A percentile compares a stretch with the other conserved stretches of the same genome.
Conservation (phyloP, 129 eudicot genomes). For the Apium graveolens region DNA sequence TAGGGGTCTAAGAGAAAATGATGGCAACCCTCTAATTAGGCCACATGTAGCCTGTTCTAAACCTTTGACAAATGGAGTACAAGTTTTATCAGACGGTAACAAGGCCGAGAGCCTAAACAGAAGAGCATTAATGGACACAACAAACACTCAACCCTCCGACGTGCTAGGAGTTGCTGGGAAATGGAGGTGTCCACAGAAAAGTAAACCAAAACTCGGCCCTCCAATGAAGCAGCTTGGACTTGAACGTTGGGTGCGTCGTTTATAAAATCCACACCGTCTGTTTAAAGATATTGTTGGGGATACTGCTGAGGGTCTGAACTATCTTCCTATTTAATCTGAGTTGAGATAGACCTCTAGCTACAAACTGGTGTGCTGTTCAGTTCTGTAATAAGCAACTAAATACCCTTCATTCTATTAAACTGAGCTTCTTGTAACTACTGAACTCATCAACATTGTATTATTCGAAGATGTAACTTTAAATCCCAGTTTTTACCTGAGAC, state of each 20-base stretch:
- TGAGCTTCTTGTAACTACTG: neutral
- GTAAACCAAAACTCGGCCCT: constrained; percentile 36
- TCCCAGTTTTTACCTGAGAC: neutral
- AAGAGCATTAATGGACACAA: constrained; percentile 44
- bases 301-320: neutral
- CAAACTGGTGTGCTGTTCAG: neutral
- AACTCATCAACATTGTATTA: neutral
- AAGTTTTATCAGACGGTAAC: neutral
- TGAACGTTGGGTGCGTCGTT: constrained; percentile 65
- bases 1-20: constrained; percentile 11
- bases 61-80: constrained; percentile 6
- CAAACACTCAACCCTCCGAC: constrained; percentile 34
- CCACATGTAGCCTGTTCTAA: constrained; percentile 5
- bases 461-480: no score
- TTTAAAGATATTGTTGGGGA: neutral
- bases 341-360: neutral
- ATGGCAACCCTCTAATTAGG: constrained; percentile 14
- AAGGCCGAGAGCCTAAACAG: constrained; percentile 17
- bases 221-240: constrained; percentile 27
- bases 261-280: neutral
- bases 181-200: constrained; percentile 74
- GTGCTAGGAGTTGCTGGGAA: constrained; percentile 42
- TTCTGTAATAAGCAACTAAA: neutral
- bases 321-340: neutral
- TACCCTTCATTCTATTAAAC: neutral